Evolutionary conservation across 352 stramenopile genomes (phyloP).

Genomic region (Phytophthora chlamydospora): DNA sequence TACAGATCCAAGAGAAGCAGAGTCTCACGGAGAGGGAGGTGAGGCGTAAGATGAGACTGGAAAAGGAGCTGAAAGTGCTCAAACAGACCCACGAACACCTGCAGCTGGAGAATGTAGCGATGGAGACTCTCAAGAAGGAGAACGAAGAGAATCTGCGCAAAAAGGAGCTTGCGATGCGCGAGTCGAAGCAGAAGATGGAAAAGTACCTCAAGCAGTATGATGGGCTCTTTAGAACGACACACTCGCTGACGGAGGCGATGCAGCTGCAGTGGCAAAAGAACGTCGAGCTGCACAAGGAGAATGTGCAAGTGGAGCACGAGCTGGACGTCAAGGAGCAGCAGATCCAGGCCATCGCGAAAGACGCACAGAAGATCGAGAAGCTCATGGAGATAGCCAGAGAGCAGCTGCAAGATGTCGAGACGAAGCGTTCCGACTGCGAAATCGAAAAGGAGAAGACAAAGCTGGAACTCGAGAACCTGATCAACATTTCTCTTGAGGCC

Average conservation of each 20-base stretch:
- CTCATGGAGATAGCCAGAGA: conserved; percentile 75
- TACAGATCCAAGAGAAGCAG: conserved; percentile 70
- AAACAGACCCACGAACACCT: conserved; percentile 69
- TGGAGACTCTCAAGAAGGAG: conserved; percentile 55
- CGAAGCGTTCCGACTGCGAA: conserved; percentile 62
- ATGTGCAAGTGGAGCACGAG: conserved; percentile 69
- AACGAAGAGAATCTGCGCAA: conserved; percentile 65
- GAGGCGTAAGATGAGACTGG: conserved; percentile 65
- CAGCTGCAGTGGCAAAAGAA: conserved; percentile 86
- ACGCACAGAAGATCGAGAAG: conserved; percentile 78
- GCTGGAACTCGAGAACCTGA: conserved; percentile 62
- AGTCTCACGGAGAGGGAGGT: conserved; percentile 63
- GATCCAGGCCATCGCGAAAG: conserved; percentile 54
- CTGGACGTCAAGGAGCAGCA: conserved; percentile 55
- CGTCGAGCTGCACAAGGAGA: conserved; percentile 80
- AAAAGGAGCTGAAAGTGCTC: conserved; percentile 73
- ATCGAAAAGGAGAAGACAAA: conserved; percentile 72
- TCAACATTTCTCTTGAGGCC: conserved; percentile 66
- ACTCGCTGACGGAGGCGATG: conserved; percentile 81
- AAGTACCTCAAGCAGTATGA: conserved; percentile 90
- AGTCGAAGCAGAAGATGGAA: conserved; percentile 90
- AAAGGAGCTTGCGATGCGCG: conserved; percentile 77
- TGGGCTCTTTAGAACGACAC: conserved; percentile 77
- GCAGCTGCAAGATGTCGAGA: conserved; percentile 74
- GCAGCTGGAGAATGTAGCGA: conserved; percentile 41